phyloP scores from a whole-genome alignment of 345 rosid species.

The Diplotaxis tenuifolia region DNA sequence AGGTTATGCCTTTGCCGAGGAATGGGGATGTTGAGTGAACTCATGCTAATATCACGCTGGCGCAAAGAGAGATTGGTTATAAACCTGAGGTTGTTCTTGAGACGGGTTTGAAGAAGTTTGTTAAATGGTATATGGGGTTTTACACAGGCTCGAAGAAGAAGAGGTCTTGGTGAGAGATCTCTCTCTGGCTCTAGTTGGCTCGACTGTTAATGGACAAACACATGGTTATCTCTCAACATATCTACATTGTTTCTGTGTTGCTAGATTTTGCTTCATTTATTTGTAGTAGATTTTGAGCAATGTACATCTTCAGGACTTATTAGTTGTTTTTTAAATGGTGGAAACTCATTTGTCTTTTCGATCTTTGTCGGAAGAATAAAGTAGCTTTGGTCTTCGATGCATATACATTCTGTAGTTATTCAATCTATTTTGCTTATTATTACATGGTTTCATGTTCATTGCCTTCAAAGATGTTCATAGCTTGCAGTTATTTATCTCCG shows the following conservation, averaged over 20 bases:
- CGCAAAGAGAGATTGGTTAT: conserved; percentile 54
- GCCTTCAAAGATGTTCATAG: background rate
- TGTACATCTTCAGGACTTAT: conserved; percentile 29
- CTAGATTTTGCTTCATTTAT: conserved; percentile 34
- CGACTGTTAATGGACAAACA: conserved; percentile 1
- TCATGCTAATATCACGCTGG: conserved; percentile 60
- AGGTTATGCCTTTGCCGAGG: conserved; percentile 56
- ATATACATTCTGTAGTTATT: background rate
- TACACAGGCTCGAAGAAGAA: conserved; percentile 48
- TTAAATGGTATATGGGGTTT: conserved; percentile 61
- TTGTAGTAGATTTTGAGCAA: conserved; percentile 32
- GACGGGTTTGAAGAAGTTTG: conserved; percentile 68
- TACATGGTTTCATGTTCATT: too few species aligned
- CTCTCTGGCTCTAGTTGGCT: background rate
- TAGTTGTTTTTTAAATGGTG: conserved; percentile 6
- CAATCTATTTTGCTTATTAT: too few species aligned
- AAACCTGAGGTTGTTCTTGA: conserved; percentile 61
- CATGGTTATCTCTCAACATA: conserved; percentile 17
- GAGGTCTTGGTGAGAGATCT: conserved; percentile 42
- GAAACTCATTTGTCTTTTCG: background rate
- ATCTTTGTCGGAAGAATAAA: background rate
- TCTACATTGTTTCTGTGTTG: conserved; percentile 26
- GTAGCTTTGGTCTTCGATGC: background rate
- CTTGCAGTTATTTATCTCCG: background rate
- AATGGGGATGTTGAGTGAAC: conserved; percentile 74